A percentile compares a stretch with the other conserved stretches of the same genome.
Evolutionary conservation across 2,329 filamentous ascomycete genomes (phyloP).

Genomic region (Fusarium newnesense): DNA sequence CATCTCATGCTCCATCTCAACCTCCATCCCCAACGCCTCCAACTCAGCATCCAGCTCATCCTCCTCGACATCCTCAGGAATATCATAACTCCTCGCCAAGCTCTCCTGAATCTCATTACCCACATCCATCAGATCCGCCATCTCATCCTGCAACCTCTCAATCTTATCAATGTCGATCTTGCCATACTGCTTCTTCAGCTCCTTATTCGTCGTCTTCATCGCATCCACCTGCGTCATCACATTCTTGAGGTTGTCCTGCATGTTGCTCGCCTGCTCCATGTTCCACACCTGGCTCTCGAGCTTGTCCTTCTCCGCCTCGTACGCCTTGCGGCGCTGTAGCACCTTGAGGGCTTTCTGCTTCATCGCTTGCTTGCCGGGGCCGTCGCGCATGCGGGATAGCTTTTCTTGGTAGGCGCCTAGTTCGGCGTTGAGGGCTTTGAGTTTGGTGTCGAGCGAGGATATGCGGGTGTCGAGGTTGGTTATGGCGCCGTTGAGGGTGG

Average conservation of each 20-base stretch:
- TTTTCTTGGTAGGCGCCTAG: conserved; percentile 88
- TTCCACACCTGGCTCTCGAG: conserved; percentile 96
- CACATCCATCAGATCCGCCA: conserved; percentile 97
- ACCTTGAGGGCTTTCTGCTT: conserved; percentile 96
- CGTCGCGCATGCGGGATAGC: conserved; percentile 92
- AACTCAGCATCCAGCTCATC: conserved; percentile 95
- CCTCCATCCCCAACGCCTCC: conserved; percentile 92
- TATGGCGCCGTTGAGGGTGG: conserved; percentile 86
- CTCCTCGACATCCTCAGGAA: conserved; percentile 98
- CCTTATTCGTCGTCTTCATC: conserved; percentile 96
- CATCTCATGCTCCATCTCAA: conserved; percentile 82
- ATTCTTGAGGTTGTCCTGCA: conserved; percentile 98
- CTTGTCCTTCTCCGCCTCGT: conserved; percentile 94
- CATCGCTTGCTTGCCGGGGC: conserved; percentile 90
- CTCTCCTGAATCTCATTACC: conserved; percentile 99
- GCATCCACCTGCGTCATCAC: conserved; percentile 98
- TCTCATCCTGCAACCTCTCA: conserved; percentile 97
- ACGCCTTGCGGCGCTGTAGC: conserved; percentile 91
- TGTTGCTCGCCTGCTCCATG: conserved; percentile 98
- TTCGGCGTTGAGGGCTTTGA: conserved; percentile 91
- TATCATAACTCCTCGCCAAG: conserved; percentile 88
- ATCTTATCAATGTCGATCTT: conserved; percentile 99
- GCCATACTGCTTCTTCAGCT: conserved; percentile 91
- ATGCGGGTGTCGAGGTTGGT: conserved; percentile 85
- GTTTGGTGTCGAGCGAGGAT: conserved; percentile 91